These are phyloP conservation scores for Ophiostoma sp. DNA, from an alignment of 2,329 filamentous ascomycete genomes.

Conservation along the genomic window DNA sequence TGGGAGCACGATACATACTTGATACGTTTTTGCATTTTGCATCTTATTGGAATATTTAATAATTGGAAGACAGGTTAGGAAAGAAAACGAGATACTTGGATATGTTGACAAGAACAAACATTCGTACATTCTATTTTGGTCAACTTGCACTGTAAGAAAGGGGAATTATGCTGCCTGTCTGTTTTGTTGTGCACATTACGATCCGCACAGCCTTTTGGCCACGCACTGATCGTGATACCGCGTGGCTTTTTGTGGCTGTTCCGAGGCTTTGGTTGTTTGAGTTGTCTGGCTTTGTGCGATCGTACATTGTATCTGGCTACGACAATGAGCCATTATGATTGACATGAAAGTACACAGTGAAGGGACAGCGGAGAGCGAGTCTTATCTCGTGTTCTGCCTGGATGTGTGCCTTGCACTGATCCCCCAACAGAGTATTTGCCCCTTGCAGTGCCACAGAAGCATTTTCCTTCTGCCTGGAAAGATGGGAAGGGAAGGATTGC, in stretches of 20 bases:
- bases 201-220: neutral
- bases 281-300: neutral
- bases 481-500: neutral
- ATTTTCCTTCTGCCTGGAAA: neutral
- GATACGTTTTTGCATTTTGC: neutral
- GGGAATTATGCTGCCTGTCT: neutral
- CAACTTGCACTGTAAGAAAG: neutral
- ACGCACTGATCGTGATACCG: neutral
- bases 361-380: too few relatives aligned
- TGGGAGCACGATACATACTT: slow-evolving; percentile 1
- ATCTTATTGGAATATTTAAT: neutral
- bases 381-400: neutral
- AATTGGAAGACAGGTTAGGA: neutral
- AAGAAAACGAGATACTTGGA: neutral
- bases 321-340: neutral
- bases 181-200: neutral
- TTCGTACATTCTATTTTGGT: neutral
- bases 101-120: neutral
- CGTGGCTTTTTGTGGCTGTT: neutral
- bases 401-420: neutral
- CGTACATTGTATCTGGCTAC: neutral
- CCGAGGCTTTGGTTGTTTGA: neutral
- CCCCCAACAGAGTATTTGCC: neutral
- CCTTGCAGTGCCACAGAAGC: neutral
- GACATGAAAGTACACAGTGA: neutral